Percentiles rank a stretch among this genome's conserved stretches.
Conservation (phyloP, 2,329 filamentous ascomycete species). For the Dothideomycetes sp. region DNA sequence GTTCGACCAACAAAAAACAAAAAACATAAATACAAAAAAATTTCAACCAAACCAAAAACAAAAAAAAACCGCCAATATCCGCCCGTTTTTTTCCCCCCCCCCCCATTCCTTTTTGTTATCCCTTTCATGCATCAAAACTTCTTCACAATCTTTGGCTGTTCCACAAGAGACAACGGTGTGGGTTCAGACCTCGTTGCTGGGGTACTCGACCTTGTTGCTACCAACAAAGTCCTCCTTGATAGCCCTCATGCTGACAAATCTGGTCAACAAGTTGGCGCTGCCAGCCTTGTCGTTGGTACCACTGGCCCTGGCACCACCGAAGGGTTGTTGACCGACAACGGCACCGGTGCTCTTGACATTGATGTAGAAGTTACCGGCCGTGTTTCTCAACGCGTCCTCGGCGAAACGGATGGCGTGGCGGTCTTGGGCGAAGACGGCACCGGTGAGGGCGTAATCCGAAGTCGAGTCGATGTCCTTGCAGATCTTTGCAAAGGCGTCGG, state of each 20-base stretch:
- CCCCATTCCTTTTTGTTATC: background rate
- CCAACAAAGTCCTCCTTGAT: slow-evolving; percentile 49
- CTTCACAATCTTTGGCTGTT: background rate
- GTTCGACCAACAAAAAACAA: background rate
- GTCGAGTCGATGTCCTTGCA: slow-evolving; percentile 60
- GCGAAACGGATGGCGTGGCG: slow-evolving; percentile 56
- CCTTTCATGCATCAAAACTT: background rate
- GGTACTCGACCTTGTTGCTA: slow-evolving; percentile 41
- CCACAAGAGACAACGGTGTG: too few relatives aligned
- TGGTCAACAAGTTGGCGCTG: slow-evolving; percentile 40
- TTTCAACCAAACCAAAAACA: background rate
- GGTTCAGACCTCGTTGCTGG: slow-evolving; percentile 43
- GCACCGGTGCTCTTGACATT: slow-evolving; percentile 64
- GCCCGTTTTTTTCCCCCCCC: background rate
- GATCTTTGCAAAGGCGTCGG: slow-evolving; percentile 48
- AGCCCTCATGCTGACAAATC: slow-evolving; percentile 48
- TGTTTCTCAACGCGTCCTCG: slow-evolving; percentile 61
- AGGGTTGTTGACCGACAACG: slow-evolving; percentile 33
- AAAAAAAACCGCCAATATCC: slow-evolving; percentile 2
- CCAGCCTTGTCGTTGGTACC: slow-evolving; percentile 52
- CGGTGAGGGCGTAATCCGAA: slow-evolving; percentile 69
- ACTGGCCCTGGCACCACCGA: slow-evolving; percentile 45
- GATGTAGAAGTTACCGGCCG: slow-evolving; percentile 77
- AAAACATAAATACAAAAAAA: slow-evolving; percentile 4
- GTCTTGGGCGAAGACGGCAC: slow-evolving; percentile 65